Percentiles rank a stretch among this genome's conserved stretches.
Evolutionary conservation across 2,329 filamentous ascomycete genomes (phyloP).

Genomic region (Trichocomaceae sp.): DNA sequence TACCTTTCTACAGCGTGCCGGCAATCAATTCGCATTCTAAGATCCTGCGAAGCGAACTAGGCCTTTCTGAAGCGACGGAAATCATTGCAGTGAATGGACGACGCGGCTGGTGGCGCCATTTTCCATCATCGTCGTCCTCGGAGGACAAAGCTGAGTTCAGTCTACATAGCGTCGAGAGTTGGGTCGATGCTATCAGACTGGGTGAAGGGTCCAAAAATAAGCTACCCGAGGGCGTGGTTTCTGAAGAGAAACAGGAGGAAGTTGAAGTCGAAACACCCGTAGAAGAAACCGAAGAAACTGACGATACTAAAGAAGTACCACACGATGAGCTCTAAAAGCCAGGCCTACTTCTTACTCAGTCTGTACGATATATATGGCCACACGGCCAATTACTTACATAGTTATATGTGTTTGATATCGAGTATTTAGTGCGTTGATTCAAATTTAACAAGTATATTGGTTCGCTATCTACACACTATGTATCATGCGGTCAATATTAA

Average conservation of each 20-base stretch:
- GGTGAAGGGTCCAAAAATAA: constrained; percentile 77
- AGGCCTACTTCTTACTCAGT: background rate
- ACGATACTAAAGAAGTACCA: constrained; percentile 5
- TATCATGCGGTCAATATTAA: background rate
- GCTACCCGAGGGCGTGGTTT: constrained; percentile 57
- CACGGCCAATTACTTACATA: background rate
- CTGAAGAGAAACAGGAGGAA: constrained; percentile 33
- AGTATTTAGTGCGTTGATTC: background rate
- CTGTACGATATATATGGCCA: background rate
- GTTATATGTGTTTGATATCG: background rate
- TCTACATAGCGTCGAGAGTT: constrained; percentile 62
- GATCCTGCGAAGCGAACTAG: constrained; percentile 55
- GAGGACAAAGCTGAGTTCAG: constrained; percentile 48
- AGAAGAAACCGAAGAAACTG: constrained; percentile 1
- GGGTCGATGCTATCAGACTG: constrained; percentile 87
- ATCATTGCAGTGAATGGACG: constrained; percentile 79
- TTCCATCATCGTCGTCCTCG: constrained; percentile 43
- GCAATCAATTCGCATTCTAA: constrained; percentile 52
- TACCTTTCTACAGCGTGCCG: constrained; percentile 76
- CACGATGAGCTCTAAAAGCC: constrained; percentile 17
- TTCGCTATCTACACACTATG: background rate
- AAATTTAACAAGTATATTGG: background rate
- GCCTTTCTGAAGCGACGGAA: constrained; percentile 50
- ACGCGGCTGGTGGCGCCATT: constrained; percentile 72
- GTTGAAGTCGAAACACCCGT: constrained; percentile 23